These are phyloP conservation scores for Nyctanthes arbortristis DNA, from an alignment of 257 asterid species.

Conservation along the genomic window DNA sequence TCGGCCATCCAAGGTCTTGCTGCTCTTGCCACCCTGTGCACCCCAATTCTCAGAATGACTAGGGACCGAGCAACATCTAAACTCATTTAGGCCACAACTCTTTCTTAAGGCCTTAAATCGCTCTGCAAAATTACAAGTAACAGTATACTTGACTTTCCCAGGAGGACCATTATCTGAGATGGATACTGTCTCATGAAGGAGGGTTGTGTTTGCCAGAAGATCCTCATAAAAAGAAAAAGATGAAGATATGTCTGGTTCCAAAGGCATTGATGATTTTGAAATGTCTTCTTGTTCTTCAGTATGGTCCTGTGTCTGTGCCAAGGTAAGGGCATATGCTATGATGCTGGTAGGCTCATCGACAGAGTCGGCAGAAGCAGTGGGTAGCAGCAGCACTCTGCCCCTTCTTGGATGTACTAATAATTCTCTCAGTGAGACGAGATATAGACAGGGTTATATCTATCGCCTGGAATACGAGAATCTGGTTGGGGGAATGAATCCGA, in stretches of 20 bases:
- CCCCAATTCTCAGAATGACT: slow-evolving; percentile 87
- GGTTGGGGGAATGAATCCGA: slow-evolving; percentile 25
- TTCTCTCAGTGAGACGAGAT: slow-evolving; percentile 54
- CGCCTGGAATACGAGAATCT: slow-evolving; percentile 45
- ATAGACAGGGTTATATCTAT: slow-evolving; percentile 49
- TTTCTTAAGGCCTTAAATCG: slow-evolving; percentile 67
- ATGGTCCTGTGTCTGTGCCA: slow-evolving; percentile 50
- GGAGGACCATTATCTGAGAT: slow-evolving; percentile 62
- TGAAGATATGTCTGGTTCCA: slow-evolving; percentile 51
- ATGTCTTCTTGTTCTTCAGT: slow-evolving; percentile 39
- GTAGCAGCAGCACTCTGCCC: slow-evolving; percentile 60
- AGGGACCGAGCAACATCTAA: slow-evolving; percentile 68
- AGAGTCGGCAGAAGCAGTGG: slow-evolving; percentile 43
- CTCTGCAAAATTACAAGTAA: slow-evolving; percentile 71
- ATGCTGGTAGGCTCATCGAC: slow-evolving; percentile 77
- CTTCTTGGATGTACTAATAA: slow-evolving; percentile 54
- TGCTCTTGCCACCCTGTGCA: slow-evolving; percentile 91
- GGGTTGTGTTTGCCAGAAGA: slow-evolving; percentile 37
- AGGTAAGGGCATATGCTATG: slow-evolving; percentile 57
- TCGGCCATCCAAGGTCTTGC: slow-evolving; percentile 70
- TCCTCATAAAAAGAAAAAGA: slow-evolving; percentile 51
- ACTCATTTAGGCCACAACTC: slow-evolving; percentile 54
- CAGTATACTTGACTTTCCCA: slow-evolving; percentile 65
- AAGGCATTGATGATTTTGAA: slow-evolving; percentile 43
- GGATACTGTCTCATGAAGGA: slow-evolving; percentile 55